A percentile compares a stretch with the other conserved stretches of the same genome.
Conservation (phyloP, 139 green algal genomes). For the Asterochloris sp. region DNA sequence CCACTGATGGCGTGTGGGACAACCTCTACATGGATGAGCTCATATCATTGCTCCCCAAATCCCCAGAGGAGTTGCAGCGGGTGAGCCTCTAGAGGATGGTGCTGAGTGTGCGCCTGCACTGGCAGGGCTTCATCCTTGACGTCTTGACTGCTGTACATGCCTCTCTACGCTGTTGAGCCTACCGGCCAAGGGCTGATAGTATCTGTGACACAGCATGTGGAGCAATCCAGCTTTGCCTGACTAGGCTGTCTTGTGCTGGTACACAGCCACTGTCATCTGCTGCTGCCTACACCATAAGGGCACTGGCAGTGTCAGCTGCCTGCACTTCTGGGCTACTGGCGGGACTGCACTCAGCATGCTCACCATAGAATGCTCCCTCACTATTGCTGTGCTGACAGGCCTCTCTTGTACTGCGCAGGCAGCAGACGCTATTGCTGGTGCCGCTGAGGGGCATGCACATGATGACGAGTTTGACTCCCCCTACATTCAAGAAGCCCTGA, state of each 20-base stretch:
- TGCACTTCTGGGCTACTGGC: not conserved
- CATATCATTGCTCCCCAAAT: constrained; percentile 31
- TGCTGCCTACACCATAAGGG: not conserved
- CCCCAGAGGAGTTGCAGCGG: constrained; percentile 17
- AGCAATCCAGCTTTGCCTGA: not conserved
- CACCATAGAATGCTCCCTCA: not conserved
- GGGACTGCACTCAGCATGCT: not conserved
- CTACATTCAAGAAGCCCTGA: constrained; percentile 66
- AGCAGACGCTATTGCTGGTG: constrained; percentile 16
- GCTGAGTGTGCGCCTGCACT: no score
- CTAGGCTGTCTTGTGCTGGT: not conserved
- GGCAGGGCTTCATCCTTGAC: no score
- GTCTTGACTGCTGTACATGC: no score
- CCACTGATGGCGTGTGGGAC: constrained; percentile 72
- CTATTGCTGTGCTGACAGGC: no score
- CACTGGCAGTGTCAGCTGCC: not conserved
- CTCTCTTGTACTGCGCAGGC: not conserved
- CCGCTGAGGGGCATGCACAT: constrained; percentile 14
- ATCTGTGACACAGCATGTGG: no score
- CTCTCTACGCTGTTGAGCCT: no score
- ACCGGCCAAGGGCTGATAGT: no score
- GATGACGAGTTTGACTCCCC: constrained; percentile 67
- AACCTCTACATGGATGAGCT: constrained; percentile 51
- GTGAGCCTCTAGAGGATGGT: not conserved
- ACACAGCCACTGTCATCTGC: not conserved